Evolutionary conservation across 257 asterid genomes (phyloP).

Genomic region (Capsicum pubescens): DNA sequence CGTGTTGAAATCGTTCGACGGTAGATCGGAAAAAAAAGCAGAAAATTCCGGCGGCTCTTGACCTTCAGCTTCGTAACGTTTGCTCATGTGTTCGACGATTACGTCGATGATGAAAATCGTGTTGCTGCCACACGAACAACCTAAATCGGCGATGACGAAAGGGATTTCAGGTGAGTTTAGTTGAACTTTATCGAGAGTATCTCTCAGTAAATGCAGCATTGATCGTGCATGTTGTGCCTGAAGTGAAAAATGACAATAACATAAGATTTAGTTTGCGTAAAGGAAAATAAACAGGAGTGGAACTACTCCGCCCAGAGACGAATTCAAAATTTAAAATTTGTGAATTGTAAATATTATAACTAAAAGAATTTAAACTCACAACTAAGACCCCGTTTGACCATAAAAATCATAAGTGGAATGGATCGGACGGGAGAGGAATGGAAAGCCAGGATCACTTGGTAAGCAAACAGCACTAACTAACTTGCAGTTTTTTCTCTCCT

Average conservation of each 20-base stretch:
- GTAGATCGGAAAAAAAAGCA: constrained; percentile 84
- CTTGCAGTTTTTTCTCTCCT: too few species aligned
- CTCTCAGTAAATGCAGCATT: constrained; percentile 73
- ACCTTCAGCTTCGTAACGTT: constrained; percentile 64
- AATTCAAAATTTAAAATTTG: too few species aligned
- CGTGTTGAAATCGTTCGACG: constrained; percentile 88
- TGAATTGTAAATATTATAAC: too few species aligned
- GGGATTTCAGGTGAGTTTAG: constrained; percentile 55
- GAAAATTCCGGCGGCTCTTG: constrained; percentile 75
- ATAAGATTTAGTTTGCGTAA: background rate
- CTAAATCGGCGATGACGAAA: constrained; percentile 84
- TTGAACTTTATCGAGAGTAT: constrained; percentile 65
- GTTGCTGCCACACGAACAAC: constrained; percentile 92
- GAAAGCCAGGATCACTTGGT: too few species aligned
- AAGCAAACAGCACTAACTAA: too few species aligned
- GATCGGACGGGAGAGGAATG: too few species aligned
- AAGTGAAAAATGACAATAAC: background rate
- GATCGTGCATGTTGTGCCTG: constrained; percentile 88
- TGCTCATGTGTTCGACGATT: constrained; percentile 70
- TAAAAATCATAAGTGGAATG: too few species aligned
- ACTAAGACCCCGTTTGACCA: too few species aligned
- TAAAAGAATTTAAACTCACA: too few species aligned
- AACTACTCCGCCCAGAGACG: background rate
- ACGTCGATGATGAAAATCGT: constrained; percentile 75
- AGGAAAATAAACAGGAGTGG: background rate